phyloP scores from a whole-genome alignment of 1,284 basidiomycete species.

The Ceratobasidium sp. region DNA sequence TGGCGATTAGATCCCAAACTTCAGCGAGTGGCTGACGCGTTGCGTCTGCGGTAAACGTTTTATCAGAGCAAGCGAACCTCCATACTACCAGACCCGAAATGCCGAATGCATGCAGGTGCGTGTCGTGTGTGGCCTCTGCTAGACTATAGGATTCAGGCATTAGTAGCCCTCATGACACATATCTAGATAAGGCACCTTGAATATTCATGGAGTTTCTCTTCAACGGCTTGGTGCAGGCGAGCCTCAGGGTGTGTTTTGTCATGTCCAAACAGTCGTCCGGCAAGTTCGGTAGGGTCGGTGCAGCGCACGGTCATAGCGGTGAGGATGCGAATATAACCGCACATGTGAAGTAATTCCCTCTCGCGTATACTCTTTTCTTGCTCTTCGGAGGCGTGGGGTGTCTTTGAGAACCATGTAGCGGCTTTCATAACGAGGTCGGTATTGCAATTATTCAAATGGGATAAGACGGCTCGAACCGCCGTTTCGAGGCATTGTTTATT shows the following conservation, averaged over 20 bases:
- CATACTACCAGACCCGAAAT: not conserved
- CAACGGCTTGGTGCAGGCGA: not conserved
- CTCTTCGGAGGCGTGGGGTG: not conserved
- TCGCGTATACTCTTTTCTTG: not conserved
- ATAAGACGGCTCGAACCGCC: not conserved
- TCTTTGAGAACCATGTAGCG: not conserved
- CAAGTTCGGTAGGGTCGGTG: not conserved
- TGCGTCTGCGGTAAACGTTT: not conserved
- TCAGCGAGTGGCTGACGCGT: not conserved
- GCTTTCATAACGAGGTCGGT: not conserved
- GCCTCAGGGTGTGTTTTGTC: not conserved
- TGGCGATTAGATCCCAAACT: not conserved
- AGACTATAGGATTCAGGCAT: too few species aligned
- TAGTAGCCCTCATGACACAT: not conserved
- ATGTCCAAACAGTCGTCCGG: not conserved
- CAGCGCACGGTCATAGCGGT: not conserved
- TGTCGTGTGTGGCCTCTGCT: not conserved
- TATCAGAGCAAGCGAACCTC: not conserved
- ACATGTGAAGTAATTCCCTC: not conserved
- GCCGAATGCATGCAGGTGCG: constrained; percentile 3
- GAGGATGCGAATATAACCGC: constrained; percentile 23
- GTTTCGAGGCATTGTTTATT: constrained; percentile 8
- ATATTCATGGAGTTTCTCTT: not conserved
- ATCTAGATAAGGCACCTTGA: not conserved
- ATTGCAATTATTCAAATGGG: not conserved